phyloP scores from a whole-genome alignment of 2,329 filamentous ascomycete species.

The Ustulina deusta region DNA sequence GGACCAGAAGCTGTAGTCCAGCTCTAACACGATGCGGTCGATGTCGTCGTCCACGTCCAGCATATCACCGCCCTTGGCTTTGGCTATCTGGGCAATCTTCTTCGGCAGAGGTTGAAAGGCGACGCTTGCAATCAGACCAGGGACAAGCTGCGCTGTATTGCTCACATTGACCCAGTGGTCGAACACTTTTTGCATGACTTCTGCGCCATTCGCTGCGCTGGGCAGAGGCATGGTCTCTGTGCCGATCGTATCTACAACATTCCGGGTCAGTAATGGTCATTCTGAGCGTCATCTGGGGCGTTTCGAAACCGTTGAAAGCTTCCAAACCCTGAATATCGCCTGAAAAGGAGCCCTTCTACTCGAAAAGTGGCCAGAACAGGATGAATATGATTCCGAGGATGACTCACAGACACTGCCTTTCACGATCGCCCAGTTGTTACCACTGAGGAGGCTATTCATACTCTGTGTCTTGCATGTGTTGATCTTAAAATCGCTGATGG shows the following conservation, averaged over 20 bases:
- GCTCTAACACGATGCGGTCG: slow-evolving; percentile 58
- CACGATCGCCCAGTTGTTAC: slow-evolving; percentile 57
- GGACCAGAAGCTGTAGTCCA: slow-evolving; percentile 56
- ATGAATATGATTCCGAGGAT: neutral
- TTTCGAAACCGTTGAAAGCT: no score
- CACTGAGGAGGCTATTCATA: slow-evolving; percentile 60
- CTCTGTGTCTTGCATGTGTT: slow-evolving; percentile 61
- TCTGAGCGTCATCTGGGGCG: no score
- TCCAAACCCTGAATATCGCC: neutral
- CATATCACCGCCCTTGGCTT: slow-evolving; percentile 54
- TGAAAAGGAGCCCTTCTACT: neutral
- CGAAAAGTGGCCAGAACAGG: neutral
- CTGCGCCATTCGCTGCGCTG: slow-evolving; percentile 42
- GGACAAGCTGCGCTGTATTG: slow-evolving; percentile 42
- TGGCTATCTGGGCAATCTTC: slow-evolving; percentile 50
- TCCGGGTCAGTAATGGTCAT: neutral
- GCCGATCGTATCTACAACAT: slow-evolving; percentile 49
- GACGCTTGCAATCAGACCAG: slow-evolving; percentile 51
- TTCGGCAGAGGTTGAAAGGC: slow-evolving; percentile 57
- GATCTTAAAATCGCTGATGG: slow-evolving; percentile 54
- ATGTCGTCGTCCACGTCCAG: slow-evolving; percentile 55
- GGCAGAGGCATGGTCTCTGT: slow-evolving; percentile 55
- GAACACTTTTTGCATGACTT: slow-evolving; percentile 51
- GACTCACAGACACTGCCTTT: slow-evolving; percentile 49
- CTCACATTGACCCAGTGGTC: slow-evolving; percentile 52